phyloP scores from a whole-genome alignment of 2,329 filamentous ascomycete genomes.

The Arachnopeziza araneosa region DNA sequence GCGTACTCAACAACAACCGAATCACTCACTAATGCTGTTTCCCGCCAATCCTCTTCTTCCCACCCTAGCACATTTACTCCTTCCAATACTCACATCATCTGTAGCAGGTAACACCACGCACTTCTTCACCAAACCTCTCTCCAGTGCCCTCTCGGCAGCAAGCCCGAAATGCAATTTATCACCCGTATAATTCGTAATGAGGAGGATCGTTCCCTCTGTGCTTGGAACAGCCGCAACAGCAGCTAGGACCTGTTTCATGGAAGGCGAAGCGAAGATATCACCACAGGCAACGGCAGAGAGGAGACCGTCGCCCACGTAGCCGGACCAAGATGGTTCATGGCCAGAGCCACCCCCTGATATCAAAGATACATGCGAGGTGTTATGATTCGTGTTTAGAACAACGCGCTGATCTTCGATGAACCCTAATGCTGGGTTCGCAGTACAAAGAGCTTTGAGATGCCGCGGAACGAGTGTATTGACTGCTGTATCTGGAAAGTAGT shows the following conservation, averaged over 20 bases:
- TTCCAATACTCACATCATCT: slow-evolving; percentile 60
- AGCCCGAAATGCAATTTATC: slow-evolving; percentile 40
- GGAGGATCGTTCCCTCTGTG: slow-evolving; percentile 49
- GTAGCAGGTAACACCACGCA: slow-evolving; percentile 51
- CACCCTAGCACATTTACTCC: slow-evolving; percentile 47
- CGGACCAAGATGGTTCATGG: slow-evolving; percentile 49
- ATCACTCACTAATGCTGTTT: slow-evolving; percentile 41
- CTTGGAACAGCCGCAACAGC: slow-evolving; percentile 51
- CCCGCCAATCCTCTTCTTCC: slow-evolving; percentile 57
- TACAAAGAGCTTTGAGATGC: slow-evolving; percentile 65
- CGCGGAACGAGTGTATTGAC: slow-evolving; percentile 41
- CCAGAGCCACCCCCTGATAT: slow-evolving; percentile 28
- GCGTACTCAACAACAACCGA: neutral
- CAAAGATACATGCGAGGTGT: slow-evolving; percentile 14
- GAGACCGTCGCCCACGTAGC: slow-evolving; percentile 57
- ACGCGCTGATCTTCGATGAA: slow-evolving; percentile 79
- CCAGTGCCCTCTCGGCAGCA: slow-evolving; percentile 31
- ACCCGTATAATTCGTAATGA: slow-evolving; percentile 53
- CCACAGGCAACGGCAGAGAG: slow-evolving; percentile 56
- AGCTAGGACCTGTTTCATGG: slow-evolving; percentile 56
- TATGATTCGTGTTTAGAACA: slow-evolving; percentile 60
- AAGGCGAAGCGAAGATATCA: slow-evolving; percentile 59
- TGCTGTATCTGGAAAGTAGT: slow-evolving; percentile 46
- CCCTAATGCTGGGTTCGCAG: slow-evolving; percentile 78
- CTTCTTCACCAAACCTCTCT: slow-evolving; percentile 37